Base-by-base conservation (phyloP, 805 yeast species). In the Brettanomyces nanus region DNA sequence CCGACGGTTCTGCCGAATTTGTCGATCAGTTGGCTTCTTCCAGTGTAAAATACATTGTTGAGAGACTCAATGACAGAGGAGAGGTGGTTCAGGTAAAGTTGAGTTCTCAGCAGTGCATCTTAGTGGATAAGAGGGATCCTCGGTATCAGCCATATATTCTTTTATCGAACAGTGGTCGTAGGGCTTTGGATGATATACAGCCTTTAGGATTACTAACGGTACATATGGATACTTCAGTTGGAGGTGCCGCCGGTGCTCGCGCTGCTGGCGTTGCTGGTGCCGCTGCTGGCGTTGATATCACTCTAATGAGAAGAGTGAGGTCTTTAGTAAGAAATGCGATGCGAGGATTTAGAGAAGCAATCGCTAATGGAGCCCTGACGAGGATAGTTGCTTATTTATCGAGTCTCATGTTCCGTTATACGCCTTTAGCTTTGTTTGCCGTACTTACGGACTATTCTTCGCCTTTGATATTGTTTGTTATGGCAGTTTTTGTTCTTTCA, bases 91-190 rank as follows among this genome's bases (percentile, higher is more conserved):
- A 31, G 14, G 59, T 50, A 10, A 39, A 40, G 3, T 52, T 68
- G 37, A 57, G 57, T 32, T 51, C 66, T 0, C 65, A 67, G 19
- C 71, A 69, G 33, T 66, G 72, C 45, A 65, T 68, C 10, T 42
- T 68, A 5, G 53, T 55, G 11, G 73, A 67, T 20, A 45, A 52
- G 10, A 35, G 37, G 4, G 49, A 45, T 11, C 54, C 55, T 28
- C 10, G 11, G 11, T 41, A 39, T 40, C 53, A 49, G 11, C 70
- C 72, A 4, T 69, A 68, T 37, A 28, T 68, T 2, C 47, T 68
- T 30, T 30, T 69, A 4, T 66, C 57, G 38, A 57, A 59, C n/a
- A 42, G 64, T 2, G 75, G 65, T 0, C 42, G 50, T 10, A 52
- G 61, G 2, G 58, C 56, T 22, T 41, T 68, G 14, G 40, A 50